phyloP scores from a whole-genome alignment of 1,284 basidiomycete species.

The Papiliotrema flavescens region DNA sequence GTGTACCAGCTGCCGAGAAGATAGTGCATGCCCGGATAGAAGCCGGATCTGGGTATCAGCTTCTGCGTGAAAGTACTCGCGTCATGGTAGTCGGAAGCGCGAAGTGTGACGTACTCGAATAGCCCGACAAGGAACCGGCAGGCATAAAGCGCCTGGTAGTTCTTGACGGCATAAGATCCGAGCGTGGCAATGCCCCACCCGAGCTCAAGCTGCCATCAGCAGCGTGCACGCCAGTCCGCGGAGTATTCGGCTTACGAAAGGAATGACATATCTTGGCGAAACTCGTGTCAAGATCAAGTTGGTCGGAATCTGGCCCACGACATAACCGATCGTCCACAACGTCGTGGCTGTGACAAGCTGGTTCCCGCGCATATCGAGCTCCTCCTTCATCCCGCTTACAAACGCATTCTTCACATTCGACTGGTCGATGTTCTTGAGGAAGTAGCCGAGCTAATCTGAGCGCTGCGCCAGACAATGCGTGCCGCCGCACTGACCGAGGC shows the following conservation, averaged over 20 bases:
- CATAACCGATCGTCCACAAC: slow-evolving; percentile 42
- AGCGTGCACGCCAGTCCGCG: background rate
- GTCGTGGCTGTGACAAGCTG: slow-evolving; percentile 48
- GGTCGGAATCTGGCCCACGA: slow-evolving; percentile 39
- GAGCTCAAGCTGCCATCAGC: slow-evolving; percentile 26
- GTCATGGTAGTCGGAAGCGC: no score
- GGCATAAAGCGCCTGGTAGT: slow-evolving; percentile 24
- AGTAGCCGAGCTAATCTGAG: slow-evolving; percentile 30
- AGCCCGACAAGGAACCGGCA: slow-evolving; percentile 35
- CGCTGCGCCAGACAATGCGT: no score
- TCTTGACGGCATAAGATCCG: slow-evolving; percentile 27
- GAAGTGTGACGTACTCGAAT: slow-evolving; percentile 21
- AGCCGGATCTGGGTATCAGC: slow-evolving; percentile 26
- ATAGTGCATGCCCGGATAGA: slow-evolving; percentile 39
- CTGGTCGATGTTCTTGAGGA: slow-evolving; percentile 37
- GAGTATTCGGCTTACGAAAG: slow-evolving; percentile 11
- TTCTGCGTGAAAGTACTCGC: slow-evolving; percentile 18
- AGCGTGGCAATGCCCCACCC: slow-evolving; percentile 40
- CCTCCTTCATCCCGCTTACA: slow-evolving; percentile 76
- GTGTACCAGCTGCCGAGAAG: slow-evolving; percentile 41
- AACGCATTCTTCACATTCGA: slow-evolving; percentile 37
- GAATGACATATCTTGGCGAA: slow-evolving; percentile 35
- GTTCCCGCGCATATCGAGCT: slow-evolving; percentile 65
- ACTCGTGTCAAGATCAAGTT: slow-evolving; percentile 40
- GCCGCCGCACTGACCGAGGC: slow-evolving; percentile 23